Percentiles rank a stretch among this genome's conserved stretches.
Conservation (phyloP, 2,329 filamentous ascomycete genomes). For the Fusarium udum region DNA sequence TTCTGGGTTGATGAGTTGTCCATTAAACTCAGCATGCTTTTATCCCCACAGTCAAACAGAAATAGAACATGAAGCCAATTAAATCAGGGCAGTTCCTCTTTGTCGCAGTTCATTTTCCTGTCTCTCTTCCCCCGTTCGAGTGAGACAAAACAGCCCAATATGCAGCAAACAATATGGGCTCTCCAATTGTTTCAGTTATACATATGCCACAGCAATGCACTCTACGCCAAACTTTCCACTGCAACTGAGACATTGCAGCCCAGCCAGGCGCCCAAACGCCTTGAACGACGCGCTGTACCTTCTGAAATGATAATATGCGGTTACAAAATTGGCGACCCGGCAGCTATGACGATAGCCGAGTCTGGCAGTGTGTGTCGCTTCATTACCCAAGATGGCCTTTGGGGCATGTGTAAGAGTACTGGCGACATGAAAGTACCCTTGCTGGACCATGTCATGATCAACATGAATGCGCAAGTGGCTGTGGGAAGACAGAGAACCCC, state of each 20-base stretch:
- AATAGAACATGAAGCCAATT: background rate
- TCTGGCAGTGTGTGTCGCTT: constrained; percentile 48
- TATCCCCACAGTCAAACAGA: background rate
- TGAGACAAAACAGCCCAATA: background rate
- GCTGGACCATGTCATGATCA: constrained; percentile 49
- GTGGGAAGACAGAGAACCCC: constrained; percentile 37
- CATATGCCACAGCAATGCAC: background rate
- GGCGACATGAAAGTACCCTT: constrained; percentile 39
- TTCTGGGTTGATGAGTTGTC: background rate
- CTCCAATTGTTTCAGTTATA: constrained; percentile 20
- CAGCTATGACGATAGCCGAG: constrained; percentile 42
- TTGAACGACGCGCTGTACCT: constrained; percentile 1
- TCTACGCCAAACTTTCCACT: background rate
- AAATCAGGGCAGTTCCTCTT: background rate
- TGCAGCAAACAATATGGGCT: background rate
- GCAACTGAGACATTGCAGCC: constrained; percentile 20
- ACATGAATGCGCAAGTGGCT: constrained; percentile 45
- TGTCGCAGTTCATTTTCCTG: background rate
- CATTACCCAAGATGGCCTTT: constrained; percentile 46
- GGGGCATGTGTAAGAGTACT: constrained; percentile 48
- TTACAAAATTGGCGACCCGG: constrained; percentile 43
- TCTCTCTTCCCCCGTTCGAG: background rate
- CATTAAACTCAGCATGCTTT: background rate
- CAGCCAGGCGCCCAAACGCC: background rate
- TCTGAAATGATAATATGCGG: constrained; percentile 43